Evolutionary conservation across 2,329 filamentous ascomycete species (phyloP).

Genomic region (Lecanicillium sp.): DNA sequence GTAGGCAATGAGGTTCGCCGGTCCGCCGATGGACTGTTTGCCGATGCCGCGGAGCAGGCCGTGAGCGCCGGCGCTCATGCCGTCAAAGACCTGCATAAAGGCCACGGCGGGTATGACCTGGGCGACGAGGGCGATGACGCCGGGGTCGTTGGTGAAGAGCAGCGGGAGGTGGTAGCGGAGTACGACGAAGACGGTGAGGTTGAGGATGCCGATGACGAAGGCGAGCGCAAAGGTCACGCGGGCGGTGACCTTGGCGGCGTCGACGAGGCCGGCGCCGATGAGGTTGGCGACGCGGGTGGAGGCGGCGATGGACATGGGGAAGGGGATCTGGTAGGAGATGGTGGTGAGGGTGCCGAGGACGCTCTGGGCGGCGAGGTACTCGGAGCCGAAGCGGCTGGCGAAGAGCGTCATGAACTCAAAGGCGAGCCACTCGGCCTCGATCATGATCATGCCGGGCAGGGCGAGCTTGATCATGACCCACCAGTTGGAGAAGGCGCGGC

Average conservation of each 20-base stretch:
- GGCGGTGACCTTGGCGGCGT: constrained; percentile 74
- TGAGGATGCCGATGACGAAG: constrained; percentile 68
- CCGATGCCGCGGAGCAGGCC: constrained; percentile 83
- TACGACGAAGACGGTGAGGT: constrained; percentile 61
- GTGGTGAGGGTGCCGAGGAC: constrained; percentile 72
- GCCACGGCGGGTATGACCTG: constrained; percentile 73
- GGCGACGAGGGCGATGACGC: constrained; percentile 64
- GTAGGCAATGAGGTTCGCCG: constrained; percentile 79
- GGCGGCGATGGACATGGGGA: constrained; percentile 81
- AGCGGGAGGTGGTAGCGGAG: constrained; percentile 69
- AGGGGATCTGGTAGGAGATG: constrained; percentile 85
- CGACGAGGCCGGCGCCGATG: constrained; percentile 78
- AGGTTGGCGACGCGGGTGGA: constrained; percentile 88
- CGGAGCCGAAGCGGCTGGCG: constrained; percentile 71
- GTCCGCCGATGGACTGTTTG: constrained; percentile 82
- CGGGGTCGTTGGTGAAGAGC: constrained; percentile 69
- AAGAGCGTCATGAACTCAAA: constrained; percentile 89
- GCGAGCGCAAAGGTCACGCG: constrained; percentile 62
- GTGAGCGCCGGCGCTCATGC: constrained; percentile 70
- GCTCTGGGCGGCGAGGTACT: constrained; percentile 80
- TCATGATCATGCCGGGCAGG: constrained; percentile 85
- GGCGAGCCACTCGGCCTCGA: constrained; percentile 86
- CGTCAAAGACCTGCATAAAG: constrained; percentile 85
- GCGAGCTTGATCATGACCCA: constrained; percentile 77
- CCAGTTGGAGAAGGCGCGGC: constrained; percentile 68